A percentile compares a stretch with the other conserved stretches of the same genome.
Evolutionary conservation across 495 filamentous ascomycete species (phyloP).

Genomic region (Venustampulla echinocandica): DNA sequence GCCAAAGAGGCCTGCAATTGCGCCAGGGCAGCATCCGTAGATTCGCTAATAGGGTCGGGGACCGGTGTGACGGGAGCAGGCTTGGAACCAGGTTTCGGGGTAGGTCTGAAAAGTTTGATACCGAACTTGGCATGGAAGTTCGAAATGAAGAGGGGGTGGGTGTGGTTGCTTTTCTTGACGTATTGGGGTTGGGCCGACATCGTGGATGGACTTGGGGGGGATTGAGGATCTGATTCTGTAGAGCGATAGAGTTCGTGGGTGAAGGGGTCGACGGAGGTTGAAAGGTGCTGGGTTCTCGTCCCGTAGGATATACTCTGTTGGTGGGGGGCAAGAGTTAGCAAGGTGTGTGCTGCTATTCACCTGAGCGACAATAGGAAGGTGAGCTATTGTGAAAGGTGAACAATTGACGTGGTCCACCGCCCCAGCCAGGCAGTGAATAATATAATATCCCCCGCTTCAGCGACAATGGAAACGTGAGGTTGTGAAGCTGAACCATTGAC

Average conservation of each 20-base stretch:
- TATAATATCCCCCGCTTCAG: too few species aligned
- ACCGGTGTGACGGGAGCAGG: neutral
- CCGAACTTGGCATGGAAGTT: too few species aligned
- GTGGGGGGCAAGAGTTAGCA: conserved; percentile 17
- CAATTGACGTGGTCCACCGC: neutral
- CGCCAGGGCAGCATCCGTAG: conserved; percentile 27
- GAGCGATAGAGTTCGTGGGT: conserved; percentile 16
- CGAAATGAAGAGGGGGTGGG: too few species aligned
- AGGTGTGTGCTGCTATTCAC: conserved; percentile 19
- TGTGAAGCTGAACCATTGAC: too few species aligned
- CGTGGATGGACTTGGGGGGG: too few species aligned
- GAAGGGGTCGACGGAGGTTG: conserved; percentile 26
- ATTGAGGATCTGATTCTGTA: too few species aligned
- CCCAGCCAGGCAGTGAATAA: too few species aligned
- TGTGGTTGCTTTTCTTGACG: too few species aligned
- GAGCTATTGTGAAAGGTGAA: conserved; percentile 22
- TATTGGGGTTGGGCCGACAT: too few species aligned
- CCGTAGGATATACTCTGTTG: conserved; percentile 42
- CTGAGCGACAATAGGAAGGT: conserved; percentile 27
- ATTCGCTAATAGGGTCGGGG: neutral
- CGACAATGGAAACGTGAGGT: too few species aligned
- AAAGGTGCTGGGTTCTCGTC: conserved; percentile 42
- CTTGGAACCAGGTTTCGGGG: neutral
- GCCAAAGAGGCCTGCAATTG: conserved; percentile 33
- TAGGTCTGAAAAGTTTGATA: too few species aligned